Evolutionary conservation across 139 green algal species (phyloP).

Genomic region (Pseudopediastrum boryanum): DNA sequence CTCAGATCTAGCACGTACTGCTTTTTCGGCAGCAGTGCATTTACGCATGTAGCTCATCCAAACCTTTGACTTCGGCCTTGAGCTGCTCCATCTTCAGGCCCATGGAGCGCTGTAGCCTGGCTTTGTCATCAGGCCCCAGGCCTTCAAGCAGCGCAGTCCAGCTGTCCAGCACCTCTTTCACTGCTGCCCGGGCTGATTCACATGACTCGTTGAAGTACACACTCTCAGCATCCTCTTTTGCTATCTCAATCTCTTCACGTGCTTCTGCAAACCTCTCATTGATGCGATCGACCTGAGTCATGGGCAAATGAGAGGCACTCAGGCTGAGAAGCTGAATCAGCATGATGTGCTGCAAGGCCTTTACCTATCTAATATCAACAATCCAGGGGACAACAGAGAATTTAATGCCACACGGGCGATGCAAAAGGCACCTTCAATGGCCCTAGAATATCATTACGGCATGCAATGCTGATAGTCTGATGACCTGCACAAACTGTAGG

Average conservation of each 20-base stretch:
- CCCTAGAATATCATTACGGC: too few relatives aligned
- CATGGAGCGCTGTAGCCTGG: slow-evolving; percentile 50
- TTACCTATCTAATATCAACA: too few relatives aligned
- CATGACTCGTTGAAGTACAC: slow-evolving; percentile 52
- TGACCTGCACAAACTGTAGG: too few relatives aligned
- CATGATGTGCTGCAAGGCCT: too few relatives aligned
- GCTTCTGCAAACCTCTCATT: slow-evolving; percentile 58
- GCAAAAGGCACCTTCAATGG: too few relatives aligned
- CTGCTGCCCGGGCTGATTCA: slow-evolving; percentile 23
- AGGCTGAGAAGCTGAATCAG: too few relatives aligned
- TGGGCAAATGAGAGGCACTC: too few relatives aligned
- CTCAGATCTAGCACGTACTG: not conserved
- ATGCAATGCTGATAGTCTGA: too few relatives aligned
- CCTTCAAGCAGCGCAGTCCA: slow-evolving; percentile 43
- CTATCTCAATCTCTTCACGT: slow-evolving; percentile 56
- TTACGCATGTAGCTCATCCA: slow-evolving; percentile 37
- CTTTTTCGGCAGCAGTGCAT: not conserved
- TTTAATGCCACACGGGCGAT: too few relatives aligned
- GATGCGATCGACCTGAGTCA: slow-evolving; percentile 55
- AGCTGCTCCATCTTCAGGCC: slow-evolving; percentile 65
- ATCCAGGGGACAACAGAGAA: too few relatives aligned
- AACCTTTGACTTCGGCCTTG: slow-evolving; percentile 45
- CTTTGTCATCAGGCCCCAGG: slow-evolving; percentile 37
- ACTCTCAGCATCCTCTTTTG: slow-evolving; percentile 22
- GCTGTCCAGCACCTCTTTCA: slow-evolving; percentile 30